A percentile compares a stretch with the other conserved stretches of the same genome.
Evolutionary conservation across 257 asterid genomes (phyloP).

Genomic region (Penstemon eatonii): DNA sequence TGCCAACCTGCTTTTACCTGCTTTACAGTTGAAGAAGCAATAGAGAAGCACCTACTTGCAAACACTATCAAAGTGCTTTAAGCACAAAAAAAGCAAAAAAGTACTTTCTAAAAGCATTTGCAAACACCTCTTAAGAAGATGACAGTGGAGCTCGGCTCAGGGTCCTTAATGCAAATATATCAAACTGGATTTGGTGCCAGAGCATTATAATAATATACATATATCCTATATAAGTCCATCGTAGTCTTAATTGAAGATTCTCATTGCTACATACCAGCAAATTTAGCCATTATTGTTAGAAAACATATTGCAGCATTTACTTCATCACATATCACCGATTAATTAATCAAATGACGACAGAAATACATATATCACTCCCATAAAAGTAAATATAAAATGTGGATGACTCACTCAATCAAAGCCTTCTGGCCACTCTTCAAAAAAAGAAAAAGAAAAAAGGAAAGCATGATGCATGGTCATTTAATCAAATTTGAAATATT

Average conservation of each 20-base stretch:
- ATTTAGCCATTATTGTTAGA: neutral
- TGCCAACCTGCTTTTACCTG: too few relatives aligned
- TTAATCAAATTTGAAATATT: neutral
- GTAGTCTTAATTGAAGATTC: neutral
- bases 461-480: slow-evolving; percentile 27
- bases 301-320: slow-evolving; percentile 5
- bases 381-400: neutral
- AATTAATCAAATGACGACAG: neutral
- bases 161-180: neutral
- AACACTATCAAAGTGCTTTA: too few relatives aligned
- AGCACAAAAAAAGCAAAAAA: too few relatives aligned
- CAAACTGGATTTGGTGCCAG: slow-evolving; percentile 8
- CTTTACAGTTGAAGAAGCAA: too few relatives aligned
- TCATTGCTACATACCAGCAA: neutral
- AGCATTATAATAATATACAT: neutral
- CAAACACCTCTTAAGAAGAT: neutral
- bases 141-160: neutral
- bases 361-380: neutral
- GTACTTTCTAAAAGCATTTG: too few relatives aligned
- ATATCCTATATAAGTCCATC: neutral
- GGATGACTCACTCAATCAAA: neutral
- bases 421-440: slow-evolving; percentile 17
- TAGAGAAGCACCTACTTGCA: too few relatives aligned
- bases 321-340: neutral
- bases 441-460: neutral